These are phyloP conservation scores for Ceratocystis colombiana DNA, from an alignment of 2,329 filamentous ascomycete species.

Conservation along the genomic window DNA sequence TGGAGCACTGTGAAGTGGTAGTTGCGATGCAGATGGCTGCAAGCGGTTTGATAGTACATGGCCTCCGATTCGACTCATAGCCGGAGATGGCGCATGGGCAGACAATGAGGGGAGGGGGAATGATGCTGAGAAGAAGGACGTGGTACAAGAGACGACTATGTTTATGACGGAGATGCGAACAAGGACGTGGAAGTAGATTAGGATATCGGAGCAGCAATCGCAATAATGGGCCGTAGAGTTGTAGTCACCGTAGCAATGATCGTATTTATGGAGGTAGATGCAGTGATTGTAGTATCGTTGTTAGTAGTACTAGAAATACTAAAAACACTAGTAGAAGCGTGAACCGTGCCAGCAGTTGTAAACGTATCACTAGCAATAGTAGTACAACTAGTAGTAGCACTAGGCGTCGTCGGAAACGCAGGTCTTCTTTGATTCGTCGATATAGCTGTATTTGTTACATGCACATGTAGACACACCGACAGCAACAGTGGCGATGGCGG, in stretches of 20 bases:
- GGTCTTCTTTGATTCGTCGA: too few relatives aligned
- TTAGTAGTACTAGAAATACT: neutral
- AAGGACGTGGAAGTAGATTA: too few relatives aligned
- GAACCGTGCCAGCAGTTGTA: neutral
- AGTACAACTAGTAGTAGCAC: neutral
- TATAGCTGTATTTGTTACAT: too few relatives aligned
- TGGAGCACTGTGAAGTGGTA: constrained; percentile 5
- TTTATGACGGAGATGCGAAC: too few relatives aligned
- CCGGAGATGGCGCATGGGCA: constrained; percentile 17
- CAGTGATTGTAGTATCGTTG: neutral
- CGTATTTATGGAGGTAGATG: neutral
- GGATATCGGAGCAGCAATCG: too few relatives aligned
- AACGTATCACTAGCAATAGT: neutral
- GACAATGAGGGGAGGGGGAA: neutral
- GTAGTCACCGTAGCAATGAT: neutral
- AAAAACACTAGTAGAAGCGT: neutral
- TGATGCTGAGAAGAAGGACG: too few relatives aligned
- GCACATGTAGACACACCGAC: too few relatives aligned
- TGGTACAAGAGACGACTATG: too few relatives aligned
- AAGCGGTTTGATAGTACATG: constrained; percentile 15
- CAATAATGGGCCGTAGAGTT: too few relatives aligned
- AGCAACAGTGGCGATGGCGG: too few relatives aligned
- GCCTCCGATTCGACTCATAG: constrained; percentile 20
- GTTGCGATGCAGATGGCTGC: constrained; percentile 12
- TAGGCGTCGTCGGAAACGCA: neutral